phyloP scores from a whole-genome alignment of 129 eudicot genomes.

The Tagetes erecta region DNA sequence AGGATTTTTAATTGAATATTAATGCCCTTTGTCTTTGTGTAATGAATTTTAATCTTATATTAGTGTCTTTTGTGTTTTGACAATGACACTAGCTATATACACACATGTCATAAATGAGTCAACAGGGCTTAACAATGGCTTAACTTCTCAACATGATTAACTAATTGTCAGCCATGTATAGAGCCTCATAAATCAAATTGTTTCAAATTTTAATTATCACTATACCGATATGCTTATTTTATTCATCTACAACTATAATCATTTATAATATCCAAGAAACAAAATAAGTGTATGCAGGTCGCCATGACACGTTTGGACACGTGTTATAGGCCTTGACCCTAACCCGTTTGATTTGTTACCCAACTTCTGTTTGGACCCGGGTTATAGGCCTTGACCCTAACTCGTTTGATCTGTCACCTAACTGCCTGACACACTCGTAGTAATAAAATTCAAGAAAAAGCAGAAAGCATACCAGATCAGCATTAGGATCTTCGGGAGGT shows the following conservation, averaged over 20 bases:
- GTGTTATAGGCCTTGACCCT: no score
- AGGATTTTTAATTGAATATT: no score
- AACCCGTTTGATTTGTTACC: neutral
- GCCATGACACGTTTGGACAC: neutral
- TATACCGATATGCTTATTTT: neutral
- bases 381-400: neutral
- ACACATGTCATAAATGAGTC: neutral
- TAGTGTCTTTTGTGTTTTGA: neutral
- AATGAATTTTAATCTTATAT: neutral
- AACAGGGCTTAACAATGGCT: neutral
- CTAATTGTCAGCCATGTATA: neutral
- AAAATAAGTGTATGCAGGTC: neutral
- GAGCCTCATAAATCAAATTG: neutral
- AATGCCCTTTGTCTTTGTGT: neutral
- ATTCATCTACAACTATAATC: neutral
- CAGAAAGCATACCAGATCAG: slow-evolving; percentile 70
- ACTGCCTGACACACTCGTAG: neutral
- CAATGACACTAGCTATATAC: neutral
- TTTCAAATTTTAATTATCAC: neutral
- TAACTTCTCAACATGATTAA: neutral
- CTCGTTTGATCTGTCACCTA: neutral
- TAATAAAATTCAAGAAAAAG: neutral
- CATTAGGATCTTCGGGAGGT: slow-evolving; percentile 63
- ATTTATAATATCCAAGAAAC: neutral
- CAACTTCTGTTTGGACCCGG: neutral